Percentiles rank a stretch among this genome's conserved stretches.
Conservation (phyloP, 2,329 filamentous ascomycete species). For the Byssochlamys sp. region DNA sequence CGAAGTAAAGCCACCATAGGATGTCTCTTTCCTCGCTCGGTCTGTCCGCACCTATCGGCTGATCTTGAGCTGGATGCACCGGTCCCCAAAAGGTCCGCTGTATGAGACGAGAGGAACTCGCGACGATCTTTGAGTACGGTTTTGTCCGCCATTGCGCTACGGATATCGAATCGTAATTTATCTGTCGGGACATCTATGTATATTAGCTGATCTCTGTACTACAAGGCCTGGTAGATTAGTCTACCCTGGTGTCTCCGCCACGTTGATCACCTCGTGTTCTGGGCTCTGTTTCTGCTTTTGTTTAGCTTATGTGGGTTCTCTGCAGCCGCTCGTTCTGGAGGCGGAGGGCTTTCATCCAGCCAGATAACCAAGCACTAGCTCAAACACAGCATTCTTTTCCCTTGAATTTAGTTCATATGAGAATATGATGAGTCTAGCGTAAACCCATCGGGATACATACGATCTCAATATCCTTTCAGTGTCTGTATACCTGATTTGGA, state of each 20-base stretch:
- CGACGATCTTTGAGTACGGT: conserved; percentile 46
- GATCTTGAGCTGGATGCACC: conserved; percentile 36
- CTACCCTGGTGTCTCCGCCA: not conserved
- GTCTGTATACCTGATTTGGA: not conserved
- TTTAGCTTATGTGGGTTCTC: not conserved
- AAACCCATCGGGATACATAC: not conserved
- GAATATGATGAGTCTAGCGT: not conserved
- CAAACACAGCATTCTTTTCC: not conserved
- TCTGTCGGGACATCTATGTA: conserved; percentile 31
- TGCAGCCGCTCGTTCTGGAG: not conserved
- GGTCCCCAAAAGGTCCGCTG: conserved; percentile 15
- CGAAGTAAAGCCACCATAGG: not conserved
- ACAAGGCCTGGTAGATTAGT: not conserved
- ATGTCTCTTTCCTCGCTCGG: conserved; percentile 45
- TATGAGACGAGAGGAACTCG: conserved; percentile 40
- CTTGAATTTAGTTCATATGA: not conserved
- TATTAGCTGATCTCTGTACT: not conserved
- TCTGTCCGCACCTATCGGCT: conserved; percentile 25
- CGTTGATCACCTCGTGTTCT: not conserved
- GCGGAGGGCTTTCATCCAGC: not conserved
- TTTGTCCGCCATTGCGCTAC: conserved; percentile 23
- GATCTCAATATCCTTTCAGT: not conserved
- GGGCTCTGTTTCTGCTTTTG: not conserved
- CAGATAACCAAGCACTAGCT: not conserved
- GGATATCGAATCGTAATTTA: conserved; percentile 37